Percentiles rank a stretch among this genome's conserved stretches.
These are phyloP conservation scores for Penicillium paneum DNA, from an alignment of 2,329 filamentous ascomycete species.

Conservation along the genomic window DNA sequence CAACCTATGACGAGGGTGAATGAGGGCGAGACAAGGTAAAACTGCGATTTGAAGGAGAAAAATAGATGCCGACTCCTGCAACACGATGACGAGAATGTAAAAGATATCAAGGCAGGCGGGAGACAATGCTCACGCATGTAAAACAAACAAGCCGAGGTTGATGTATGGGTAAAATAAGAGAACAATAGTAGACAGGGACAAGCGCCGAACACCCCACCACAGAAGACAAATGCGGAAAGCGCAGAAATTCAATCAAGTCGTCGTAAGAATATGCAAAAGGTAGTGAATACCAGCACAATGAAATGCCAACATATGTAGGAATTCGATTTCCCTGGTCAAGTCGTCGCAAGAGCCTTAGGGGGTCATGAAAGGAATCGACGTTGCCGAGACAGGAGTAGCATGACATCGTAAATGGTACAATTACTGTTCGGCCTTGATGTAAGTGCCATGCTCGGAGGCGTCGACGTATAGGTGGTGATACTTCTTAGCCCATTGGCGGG, in stretches of 20 bases:
- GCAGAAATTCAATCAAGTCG: conserved; percentile 35
- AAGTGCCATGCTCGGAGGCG: conserved; percentile 33
- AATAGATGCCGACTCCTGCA: conserved; percentile 29
- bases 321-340: conserved; percentile 27
- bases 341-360: conserved; percentile 21
- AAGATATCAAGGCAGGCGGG: conserved; percentile 31
- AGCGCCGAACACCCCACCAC: conserved; percentile 36
- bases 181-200: conserved; percentile 24
- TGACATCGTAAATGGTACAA: conserved; percentile 25
- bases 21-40: conserved; percentile 17
- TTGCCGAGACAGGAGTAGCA: conserved; percentile 24
- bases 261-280: conserved; percentile 42
- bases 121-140: conserved; percentile 26
- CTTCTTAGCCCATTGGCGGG: conserved; percentile 90
- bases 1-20: not conserved
- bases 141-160: conserved; percentile 15
- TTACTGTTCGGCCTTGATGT: conserved; percentile 35
- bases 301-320: conserved; percentile 41
- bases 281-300: conserved; percentile 42
- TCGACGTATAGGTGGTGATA: conserved; percentile 49
- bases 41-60: conserved; percentile 26
- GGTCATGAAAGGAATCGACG: conserved; percentile 25
- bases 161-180: conserved; percentile 17
- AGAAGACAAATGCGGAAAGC: conserved; percentile 35
- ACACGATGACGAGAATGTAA: conserved; percentile 28